These are phyloP conservation scores for Leucocoprinus birnbaumii DNA, from an alignment of 768 basidiomycete genomes.

Conservation along the genomic window DNA sequence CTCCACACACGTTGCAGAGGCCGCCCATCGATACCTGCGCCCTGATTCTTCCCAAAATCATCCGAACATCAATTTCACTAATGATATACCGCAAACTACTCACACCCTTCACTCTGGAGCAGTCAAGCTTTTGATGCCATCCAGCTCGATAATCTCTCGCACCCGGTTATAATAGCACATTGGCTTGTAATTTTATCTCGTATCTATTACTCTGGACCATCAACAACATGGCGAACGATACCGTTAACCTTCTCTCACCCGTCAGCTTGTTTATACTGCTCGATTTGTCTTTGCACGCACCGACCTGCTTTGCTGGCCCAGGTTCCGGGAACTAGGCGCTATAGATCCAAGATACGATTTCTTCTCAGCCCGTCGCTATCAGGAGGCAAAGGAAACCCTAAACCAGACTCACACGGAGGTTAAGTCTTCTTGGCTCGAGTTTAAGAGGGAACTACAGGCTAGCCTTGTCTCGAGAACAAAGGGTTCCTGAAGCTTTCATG, in stretches of 20 bases:
- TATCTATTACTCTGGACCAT: slow-evolving; percentile 8
- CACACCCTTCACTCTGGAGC: neutral
- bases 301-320: neutral
- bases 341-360: neutral
- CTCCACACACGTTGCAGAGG: neutral
- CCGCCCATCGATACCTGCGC: neutral
- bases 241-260: neutral
- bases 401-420: too few species aligned
- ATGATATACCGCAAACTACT: neutral
- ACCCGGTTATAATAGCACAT: neutral
- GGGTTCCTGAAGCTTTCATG: too few species aligned
- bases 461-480: too few species aligned
- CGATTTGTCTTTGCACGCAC: neutral
- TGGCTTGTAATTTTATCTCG: neutral
- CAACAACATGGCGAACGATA: neutral
- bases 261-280: neutral
- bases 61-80: neutral
- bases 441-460: too few species aligned
- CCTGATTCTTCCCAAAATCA: neutral
- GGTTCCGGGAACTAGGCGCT: neutral
- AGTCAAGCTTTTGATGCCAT: neutral
- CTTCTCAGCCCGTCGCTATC: too few species aligned
- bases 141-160: neutral
- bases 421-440: too few species aligned
- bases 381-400: too few species aligned